A percentile compares a stretch with the other conserved stretches of the same genome.
Conservation (phyloP, 202 grass and related monocot genomes). For the Setaria italica region DNA sequence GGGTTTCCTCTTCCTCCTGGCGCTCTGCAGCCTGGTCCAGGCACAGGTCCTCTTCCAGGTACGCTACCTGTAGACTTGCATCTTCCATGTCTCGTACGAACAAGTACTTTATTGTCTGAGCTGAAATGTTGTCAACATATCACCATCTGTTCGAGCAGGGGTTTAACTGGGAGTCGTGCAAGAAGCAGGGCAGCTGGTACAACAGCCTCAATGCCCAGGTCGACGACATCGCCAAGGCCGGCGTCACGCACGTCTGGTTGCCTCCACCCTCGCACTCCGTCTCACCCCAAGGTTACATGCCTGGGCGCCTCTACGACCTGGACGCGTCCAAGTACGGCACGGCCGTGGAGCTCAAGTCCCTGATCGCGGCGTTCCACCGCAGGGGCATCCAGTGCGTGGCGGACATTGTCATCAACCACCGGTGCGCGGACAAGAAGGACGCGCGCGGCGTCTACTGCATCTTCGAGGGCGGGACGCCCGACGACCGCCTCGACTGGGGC, state of each 20-base stretch:
- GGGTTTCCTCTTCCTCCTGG: conserved; percentile 24
- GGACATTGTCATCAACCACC: conserved; percentile 75
- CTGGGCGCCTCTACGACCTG: conserved; percentile 60
- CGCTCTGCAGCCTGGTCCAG: conserved; percentile 35
- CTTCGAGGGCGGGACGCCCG: conserved; percentile 74
- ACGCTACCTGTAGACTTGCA: background rate
- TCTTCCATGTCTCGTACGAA: background rate
- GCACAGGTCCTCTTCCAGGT: conserved; percentile 49
- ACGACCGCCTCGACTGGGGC: conserved; percentile 79
- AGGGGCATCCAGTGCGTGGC: conserved; percentile 55
- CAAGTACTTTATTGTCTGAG: background rate
- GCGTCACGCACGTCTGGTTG: conserved; percentile 66
- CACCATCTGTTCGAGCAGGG: conserved; percentile 31
- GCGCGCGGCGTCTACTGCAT: conserved; percentile 52
- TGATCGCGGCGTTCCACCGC: conserved; percentile 45
- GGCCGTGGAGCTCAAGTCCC: conserved; percentile 46
- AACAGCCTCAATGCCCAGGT: conserved; percentile 46
- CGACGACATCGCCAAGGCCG: conserved; percentile 51
- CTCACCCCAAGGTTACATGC: conserved; percentile 40
- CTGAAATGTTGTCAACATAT: background rate
- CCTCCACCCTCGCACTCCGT: conserved; percentile 47
- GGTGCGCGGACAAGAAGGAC: conserved; percentile 52
- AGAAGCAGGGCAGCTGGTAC: conserved; percentile 63
- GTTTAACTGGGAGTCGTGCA: conserved; percentile 78
- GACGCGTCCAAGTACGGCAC: conserved; percentile 55